A percentile compares a stretch with the other conserved stretches of the same genome.
These are phyloP conservation scores for Phytophthora pluvialis DNA, from an alignment of 352 stramenopile species.

Conservation along the genomic window DNA sequence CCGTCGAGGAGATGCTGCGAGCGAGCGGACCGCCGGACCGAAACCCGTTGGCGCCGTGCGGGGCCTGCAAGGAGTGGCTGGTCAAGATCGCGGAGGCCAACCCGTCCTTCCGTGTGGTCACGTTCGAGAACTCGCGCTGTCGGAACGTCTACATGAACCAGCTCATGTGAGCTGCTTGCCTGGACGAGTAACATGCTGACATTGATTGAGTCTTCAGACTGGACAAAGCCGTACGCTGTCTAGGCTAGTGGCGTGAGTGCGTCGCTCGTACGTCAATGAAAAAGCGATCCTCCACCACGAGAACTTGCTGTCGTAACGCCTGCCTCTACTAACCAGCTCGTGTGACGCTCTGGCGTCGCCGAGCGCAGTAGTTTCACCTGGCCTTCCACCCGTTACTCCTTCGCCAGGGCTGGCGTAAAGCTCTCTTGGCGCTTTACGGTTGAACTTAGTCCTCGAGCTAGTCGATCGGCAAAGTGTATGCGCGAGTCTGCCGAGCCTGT, in stretches of 20 bases:
- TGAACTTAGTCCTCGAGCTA: constrained; percentile 17
- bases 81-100: constrained; percentile 99
- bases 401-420: too few species aligned
- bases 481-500: constrained; percentile 22
- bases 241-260: too few species aligned
- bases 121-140: constrained; percentile 95
- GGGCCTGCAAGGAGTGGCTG: constrained; percentile 99
- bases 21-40: constrained; percentile 68
- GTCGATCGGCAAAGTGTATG: constrained; percentile 15
- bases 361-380: neutral
- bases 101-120: constrained; percentile 96
- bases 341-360: constrained; percentile 22
- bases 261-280: too few species aligned
- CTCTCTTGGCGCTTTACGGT: constrained; percentile 1
- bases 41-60: constrained; percentile 97
- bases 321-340: neutral
- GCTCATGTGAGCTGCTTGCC: constrained; percentile 80
- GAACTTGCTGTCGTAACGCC: neutral
- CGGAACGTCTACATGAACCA: constrained; percentile 93
- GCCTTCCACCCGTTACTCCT: too few species aligned
- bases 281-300: neutral
- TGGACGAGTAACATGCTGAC: too few species aligned
- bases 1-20: constrained; percentile 52
- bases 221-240: too few species aligned
- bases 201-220: too few species aligned